phyloP scores from a whole-genome alignment of 768 basidiomycete species.

The Lactarius tabidus region DNA sequence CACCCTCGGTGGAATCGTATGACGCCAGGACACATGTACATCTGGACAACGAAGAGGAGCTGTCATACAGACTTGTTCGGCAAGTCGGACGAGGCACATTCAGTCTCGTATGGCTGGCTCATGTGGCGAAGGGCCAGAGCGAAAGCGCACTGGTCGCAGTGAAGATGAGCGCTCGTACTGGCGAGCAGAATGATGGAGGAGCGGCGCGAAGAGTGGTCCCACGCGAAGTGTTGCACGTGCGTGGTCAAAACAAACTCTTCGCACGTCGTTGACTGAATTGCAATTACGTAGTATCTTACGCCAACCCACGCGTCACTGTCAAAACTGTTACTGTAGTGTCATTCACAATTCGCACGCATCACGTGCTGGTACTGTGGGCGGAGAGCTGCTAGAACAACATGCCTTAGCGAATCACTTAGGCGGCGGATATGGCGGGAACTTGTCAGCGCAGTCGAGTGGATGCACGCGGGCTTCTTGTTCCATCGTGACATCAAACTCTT shows the following conservation, averaged over 20 bases:
- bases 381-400: too few species aligned
- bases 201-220: slow-evolving; percentile 5
- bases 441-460: too few species aligned
- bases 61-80: slow-evolving; percentile 44
- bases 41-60: slow-evolving; percentile 13
- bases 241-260: background rate
- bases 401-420: too few species aligned
- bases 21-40: slow-evolving; percentile 13
- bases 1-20: background rate
- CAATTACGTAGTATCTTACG: too few species aligned
- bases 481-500: too few species aligned
- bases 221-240: slow-evolving; percentile 22
- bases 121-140: slow-evolving; percentile 34
- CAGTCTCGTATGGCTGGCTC: slow-evolving; percentile 71
- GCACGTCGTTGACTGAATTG: background rate
- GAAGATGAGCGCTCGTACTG: slow-evolving; percentile 27
- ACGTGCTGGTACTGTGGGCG: too few species aligned
- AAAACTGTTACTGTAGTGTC: too few species aligned
- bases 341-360: too few species aligned
- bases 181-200: background rate
- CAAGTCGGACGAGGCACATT: slow-evolving; percentile 70
- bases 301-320: too few species aligned
- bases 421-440: too few species aligned
- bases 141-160: slow-evolving; percentile 27
- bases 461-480: too few species aligned